phyloP scores from a whole-genome alignment of 306 rosid genomes.

The Vigna trinervia region DNA sequence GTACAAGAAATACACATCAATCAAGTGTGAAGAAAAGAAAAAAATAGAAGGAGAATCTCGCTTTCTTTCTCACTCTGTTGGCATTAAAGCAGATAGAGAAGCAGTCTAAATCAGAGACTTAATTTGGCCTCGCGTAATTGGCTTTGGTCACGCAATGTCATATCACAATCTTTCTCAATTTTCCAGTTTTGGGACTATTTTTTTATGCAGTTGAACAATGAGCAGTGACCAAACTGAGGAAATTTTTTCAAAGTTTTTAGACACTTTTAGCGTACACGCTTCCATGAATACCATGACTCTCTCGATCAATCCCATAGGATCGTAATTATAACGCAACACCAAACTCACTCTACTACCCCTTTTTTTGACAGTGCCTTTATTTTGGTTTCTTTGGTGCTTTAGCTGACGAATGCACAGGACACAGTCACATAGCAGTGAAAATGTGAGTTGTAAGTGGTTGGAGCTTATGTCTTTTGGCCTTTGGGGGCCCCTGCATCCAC shows the following conservation, averaged over 20 bases:
- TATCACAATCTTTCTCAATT: slow-evolving; percentile 53
- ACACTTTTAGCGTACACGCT: slow-evolving; percentile 46
- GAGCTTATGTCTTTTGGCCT: neutral
- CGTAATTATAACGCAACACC: slow-evolving; percentile 29
- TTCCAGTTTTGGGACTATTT: slow-evolving; percentile 25
- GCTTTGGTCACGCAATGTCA: slow-evolving; percentile 51
- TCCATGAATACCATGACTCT: slow-evolving; percentile 42
- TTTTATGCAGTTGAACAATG: slow-evolving; percentile 15
- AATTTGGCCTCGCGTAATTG: slow-evolving; percentile 18
- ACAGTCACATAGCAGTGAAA: neutral
- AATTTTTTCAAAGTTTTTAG: slow-evolving; percentile 5
- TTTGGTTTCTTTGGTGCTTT: slow-evolving; percentile 20
- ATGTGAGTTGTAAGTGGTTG: slow-evolving; percentile 39
- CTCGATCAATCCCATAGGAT: slow-evolving; percentile 1
- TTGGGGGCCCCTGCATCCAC: neutral
- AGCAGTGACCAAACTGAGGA: slow-evolving; percentile 31
- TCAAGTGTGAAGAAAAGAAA: slow-evolving; percentile 27
- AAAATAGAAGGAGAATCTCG: slow-evolving; percentile 29
- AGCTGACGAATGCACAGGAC: slow-evolving; percentile 39
- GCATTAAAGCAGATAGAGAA: slow-evolving; percentile 21
- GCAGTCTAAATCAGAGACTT: slow-evolving; percentile 43
- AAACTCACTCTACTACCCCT: neutral
- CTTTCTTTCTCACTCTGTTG: slow-evolving; percentile 4
- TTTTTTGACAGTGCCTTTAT: slow-evolving; percentile 1
- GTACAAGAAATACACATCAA: slow-evolving; percentile 21